These are phyloP conservation scores for Fulvia fulva DNA, from an alignment of 2,329 filamentous ascomycete genomes.

Conservation along the genomic window DNA sequence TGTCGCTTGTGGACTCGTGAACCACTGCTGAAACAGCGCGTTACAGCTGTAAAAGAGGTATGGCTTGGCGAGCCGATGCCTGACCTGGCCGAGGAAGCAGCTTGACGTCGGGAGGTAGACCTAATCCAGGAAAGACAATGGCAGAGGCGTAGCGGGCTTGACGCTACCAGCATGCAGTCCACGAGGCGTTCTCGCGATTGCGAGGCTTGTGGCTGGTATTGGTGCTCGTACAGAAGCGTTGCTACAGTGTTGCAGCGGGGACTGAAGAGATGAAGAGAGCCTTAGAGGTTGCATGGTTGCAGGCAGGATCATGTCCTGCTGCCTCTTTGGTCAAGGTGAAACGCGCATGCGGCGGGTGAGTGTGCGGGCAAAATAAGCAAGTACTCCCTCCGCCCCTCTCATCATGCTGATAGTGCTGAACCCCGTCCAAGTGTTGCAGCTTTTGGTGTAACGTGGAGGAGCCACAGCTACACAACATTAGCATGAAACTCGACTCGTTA, in stretches of 20 bases:
- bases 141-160: constrained; percentile 3
- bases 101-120: background rate
- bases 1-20: constrained; percentile 22
- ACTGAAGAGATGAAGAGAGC: too few species aligned
- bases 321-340: background rate
- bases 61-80: constrained; percentile 2
- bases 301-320: background rate
- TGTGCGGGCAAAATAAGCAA: background rate
- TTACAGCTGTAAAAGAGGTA: constrained; percentile 2
- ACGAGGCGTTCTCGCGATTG: constrained; percentile 6
- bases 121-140: background rate
- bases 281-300: background rate
- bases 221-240: background rate
- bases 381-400: background rate
- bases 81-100: background rate
- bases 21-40: constrained; percentile 18
- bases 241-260: background rate
- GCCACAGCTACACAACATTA: constrained; percentile 8
- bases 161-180: constrained; percentile 4
- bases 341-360: background rate
- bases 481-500: background rate
- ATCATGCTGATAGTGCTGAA: background rate
- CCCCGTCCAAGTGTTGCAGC: constrained; percentile 1
- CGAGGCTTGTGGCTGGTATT: background rate
- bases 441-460: constrained; percentile 1